Evolutionary conservation across 768 basidiomycete genomes (phyloP), one percentile per base, ranked within the genome.

Genomic region (Lactarius quietus): DNA sequence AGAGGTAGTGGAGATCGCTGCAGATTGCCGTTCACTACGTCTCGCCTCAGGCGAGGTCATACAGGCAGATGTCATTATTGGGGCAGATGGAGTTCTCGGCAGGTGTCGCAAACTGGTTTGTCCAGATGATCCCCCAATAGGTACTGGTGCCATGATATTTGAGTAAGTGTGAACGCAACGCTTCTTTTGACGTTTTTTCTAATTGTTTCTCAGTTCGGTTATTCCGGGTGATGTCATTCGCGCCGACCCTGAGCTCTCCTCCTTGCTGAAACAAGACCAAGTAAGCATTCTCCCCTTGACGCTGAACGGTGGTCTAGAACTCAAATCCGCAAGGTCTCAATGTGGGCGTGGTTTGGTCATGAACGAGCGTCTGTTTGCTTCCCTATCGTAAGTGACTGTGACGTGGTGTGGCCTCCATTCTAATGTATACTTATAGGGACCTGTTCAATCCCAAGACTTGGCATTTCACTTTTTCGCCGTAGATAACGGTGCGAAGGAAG

Each of bases 21-120:
- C 33, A 31, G 67, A 59, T 57, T 64, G 66, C 28, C 70, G 71
- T 51, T 70, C 71, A 26, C 71, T 76, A 12, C 73, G 69, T 10
- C 69, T 78, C 5, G 66, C 68, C 14, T 71, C 66, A 3, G 78
- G 78, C 8, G 74, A 76, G 48, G 66, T 68, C 20, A n/a, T 77
- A 17, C 53, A 67, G 5, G 74, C 72, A n/a, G 77, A 78, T 53
- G 66, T 78, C 17, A 64, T 79, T 20, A 65, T 79, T 29, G 78
- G 77, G 23, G 78, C 78, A n/a, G 77, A 78, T 57, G 77, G 78
- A 55, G 64, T 63, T 35, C 67, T 60, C 33, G 75, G 76, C 12
- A 52, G 70, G 1, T 69, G 68, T 43, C 70, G 75, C 10, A 45
- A 45, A n/a, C 18, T 63, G 29, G 43, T 65, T 1, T 36, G 72